phyloP scores from a whole-genome alignment of 768 basidiomycete species.

The Suillus subaureus region DNA sequence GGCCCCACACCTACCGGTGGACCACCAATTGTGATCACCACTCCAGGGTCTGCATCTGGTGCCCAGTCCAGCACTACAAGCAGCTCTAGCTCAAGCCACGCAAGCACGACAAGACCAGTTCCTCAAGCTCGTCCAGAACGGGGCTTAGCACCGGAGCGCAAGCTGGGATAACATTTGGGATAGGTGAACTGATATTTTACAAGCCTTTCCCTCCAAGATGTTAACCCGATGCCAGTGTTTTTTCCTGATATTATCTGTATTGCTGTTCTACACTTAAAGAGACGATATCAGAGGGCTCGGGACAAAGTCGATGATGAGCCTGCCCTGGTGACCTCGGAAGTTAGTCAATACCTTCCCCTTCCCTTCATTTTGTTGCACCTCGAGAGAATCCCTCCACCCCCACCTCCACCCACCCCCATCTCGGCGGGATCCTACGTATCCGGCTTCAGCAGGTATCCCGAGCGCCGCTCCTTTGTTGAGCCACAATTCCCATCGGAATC shows the following conservation, averaged over 20 bases:
- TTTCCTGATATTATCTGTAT: constrained; percentile 4
- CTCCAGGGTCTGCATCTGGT: not conserved
- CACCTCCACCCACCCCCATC: not conserved
- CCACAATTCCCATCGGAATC: constrained; percentile 1
- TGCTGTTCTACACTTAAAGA: constrained; percentile 11
- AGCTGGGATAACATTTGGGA: constrained; percentile 29
- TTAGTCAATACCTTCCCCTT: constrained; percentile 4
- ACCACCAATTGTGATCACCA: not conserved
- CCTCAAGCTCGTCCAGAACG: constrained; percentile 8
- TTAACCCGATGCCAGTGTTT: constrained; percentile 9
- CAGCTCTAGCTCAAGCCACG: constrained; percentile 9
- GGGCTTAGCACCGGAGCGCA: constrained; percentile 19
- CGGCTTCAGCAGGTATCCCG: not conserved
- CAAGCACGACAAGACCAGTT: not conserved
- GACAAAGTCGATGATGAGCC: constrained; percentile 2
- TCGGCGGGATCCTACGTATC: not conserved
- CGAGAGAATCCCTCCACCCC: not conserved
- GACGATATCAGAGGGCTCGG: constrained; percentile 8
- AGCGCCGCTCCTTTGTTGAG: constrained; percentile 3
- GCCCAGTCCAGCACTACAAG: not conserved
- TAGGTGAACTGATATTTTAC: constrained; percentile 19
- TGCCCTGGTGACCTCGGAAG: constrained; percentile 2
- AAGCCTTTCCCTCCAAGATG: not conserved
- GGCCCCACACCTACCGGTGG: not conserved
- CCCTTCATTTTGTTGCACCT: not conserved